Evolutionary conservation across 1,139 yeast species (phyloP).

Genomic region (Geotrichum cucujoidarum): DNA sequence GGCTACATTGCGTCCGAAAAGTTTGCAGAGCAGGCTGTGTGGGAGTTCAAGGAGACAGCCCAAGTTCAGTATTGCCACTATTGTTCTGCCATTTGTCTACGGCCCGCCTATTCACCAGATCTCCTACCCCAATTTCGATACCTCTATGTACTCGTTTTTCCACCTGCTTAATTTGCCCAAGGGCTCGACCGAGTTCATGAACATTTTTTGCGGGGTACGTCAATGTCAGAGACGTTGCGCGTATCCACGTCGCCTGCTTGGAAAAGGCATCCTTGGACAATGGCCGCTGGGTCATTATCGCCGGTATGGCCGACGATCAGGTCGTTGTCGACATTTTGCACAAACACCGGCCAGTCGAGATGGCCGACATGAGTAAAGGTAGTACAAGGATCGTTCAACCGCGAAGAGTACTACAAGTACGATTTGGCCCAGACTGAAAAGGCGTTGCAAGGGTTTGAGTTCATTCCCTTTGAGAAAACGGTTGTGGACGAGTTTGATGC

Average conservation of each 20-base stretch:
- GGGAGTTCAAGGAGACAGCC: slow-evolving; percentile 42
- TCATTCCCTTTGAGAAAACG: too few relatives aligned
- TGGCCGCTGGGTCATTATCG: slow-evolving; percentile 39
- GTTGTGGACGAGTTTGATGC: too few relatives aligned
- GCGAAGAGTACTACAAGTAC: too few relatives aligned
- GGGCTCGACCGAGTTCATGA: background rate
- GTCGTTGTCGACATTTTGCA: slow-evolving; percentile 36
- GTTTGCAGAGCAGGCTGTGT: slow-evolving; percentile 42
- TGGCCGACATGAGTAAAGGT: too few relatives aligned
- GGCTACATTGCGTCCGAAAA: slow-evolving; percentile 39
- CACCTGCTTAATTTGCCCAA: background rate
- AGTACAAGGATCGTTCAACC: too few relatives aligned
- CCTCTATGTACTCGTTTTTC: slow-evolving; percentile 23
- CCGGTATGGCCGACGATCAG: slow-evolving; percentile 34
- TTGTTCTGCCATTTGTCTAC: slow-evolving; percentile 44
- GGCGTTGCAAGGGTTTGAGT: too few relatives aligned
- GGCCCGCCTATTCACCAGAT: slow-evolving; percentile 41
- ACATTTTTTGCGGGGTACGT: slow-evolving; percentile 7
- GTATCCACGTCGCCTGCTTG: slow-evolving; percentile 21
- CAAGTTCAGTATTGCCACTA: slow-evolving; percentile 38
- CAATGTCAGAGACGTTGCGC: slow-evolving; percentile 18
- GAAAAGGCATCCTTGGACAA: slow-evolving; percentile 29
- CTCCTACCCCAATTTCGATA: slow-evolving; percentile 29
- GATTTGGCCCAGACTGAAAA: too few relatives aligned
- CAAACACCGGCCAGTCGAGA: slow-evolving; percentile 21